Conservation (phyloP, 192 early-diverging fungal species). For the Spinellus fusiger region DNA sequence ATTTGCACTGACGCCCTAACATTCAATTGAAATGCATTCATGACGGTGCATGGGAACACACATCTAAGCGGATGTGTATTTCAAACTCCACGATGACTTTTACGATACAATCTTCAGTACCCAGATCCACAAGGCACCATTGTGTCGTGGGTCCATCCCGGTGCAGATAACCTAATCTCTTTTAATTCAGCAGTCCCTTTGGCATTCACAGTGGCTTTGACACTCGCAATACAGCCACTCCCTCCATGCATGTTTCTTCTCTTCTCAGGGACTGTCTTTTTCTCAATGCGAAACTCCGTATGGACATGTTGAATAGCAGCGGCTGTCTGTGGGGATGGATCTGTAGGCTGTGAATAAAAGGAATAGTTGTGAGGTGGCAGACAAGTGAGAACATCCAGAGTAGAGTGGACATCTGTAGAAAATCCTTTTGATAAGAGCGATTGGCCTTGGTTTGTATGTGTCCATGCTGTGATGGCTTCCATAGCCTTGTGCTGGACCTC, state of each 20-base stretch:
- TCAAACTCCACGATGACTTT: too few relatives aligned
- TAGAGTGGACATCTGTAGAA: background rate
- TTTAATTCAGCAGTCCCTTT: constrained; percentile 4
- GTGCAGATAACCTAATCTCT: background rate
- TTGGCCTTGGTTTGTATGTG: background rate
- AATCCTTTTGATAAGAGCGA: background rate
- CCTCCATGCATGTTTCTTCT: too few relatives aligned
- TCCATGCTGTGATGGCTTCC: constrained; percentile 2
- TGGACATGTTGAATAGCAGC: background rate
- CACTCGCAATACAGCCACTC: constrained; percentile 1
- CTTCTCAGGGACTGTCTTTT: background rate
- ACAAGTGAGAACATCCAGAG: background rate
- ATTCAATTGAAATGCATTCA: too few relatives aligned
- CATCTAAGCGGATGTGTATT: too few relatives aligned
- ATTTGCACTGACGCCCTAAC: too few relatives aligned
- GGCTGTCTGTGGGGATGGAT: too few relatives aligned
- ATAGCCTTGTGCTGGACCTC: constrained; percentile 9
- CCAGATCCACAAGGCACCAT: too few relatives aligned
- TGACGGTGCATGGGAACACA: too few relatives aligned
- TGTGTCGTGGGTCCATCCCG: constrained; percentile 9
- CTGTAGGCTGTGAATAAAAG: too few relatives aligned
- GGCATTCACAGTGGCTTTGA: background rate
- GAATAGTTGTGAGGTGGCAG: too few relatives aligned
- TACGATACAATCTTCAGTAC: too few relatives aligned
- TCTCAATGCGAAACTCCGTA: background rate